phyloP scores from a whole-genome alignment of 305 asterid species.

The Fraxinus platypoda region DNA sequence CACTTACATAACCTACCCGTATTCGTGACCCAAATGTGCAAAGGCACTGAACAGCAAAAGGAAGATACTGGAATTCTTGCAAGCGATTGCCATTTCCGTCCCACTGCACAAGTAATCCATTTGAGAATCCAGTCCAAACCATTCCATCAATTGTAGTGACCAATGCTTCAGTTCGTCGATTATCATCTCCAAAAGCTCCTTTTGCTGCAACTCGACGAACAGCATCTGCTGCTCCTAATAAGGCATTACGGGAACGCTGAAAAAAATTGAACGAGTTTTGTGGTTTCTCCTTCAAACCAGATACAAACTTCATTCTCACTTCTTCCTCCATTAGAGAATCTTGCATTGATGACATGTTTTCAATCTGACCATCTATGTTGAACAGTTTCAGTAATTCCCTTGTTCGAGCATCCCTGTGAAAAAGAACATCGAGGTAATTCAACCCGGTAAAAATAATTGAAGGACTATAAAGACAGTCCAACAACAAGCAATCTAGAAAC shows the following conservation, averaged over 20 bases:
- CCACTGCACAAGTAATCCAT: constrained; percentile 88
- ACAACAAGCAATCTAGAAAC: constrained; percentile 20
- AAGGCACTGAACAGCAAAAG: constrained; percentile 70
- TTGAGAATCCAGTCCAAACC: constrained; percentile 89
- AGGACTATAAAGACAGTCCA: constrained; percentile 16
- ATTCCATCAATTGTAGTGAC: constrained; percentile 65
- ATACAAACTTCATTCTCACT: constrained; percentile 45
- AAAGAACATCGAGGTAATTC: constrained; percentile 13
- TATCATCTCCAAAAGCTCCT: constrained; percentile 85
- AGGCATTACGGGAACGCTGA: constrained; percentile 95
- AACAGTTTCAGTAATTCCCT: constrained; percentile 76
- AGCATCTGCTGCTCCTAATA: constrained; percentile 98
- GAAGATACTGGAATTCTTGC: constrained; percentile 70
- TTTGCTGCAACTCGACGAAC: constrained; percentile 88
- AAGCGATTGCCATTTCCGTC: constrained; percentile 82
- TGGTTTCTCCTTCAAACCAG: constrained; percentile 62
- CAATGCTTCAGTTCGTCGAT: constrained; percentile 78
- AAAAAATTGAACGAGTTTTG: constrained; percentile 71
- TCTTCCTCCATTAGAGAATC: constrained; percentile 76
- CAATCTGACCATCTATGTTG: constrained; percentile 85
- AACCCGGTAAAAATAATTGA: constrained; percentile 6
- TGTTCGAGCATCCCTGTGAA: constrained; percentile 84
- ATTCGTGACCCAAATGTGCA: constrained; percentile 71
- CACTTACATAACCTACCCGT: constrained; percentile 90
- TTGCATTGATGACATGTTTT: constrained; percentile 47